These are phyloP conservation scores for Eimeria maxima DNA, from an alignment of 169 alveolate species.

Conservation along the genomic window DNA sequence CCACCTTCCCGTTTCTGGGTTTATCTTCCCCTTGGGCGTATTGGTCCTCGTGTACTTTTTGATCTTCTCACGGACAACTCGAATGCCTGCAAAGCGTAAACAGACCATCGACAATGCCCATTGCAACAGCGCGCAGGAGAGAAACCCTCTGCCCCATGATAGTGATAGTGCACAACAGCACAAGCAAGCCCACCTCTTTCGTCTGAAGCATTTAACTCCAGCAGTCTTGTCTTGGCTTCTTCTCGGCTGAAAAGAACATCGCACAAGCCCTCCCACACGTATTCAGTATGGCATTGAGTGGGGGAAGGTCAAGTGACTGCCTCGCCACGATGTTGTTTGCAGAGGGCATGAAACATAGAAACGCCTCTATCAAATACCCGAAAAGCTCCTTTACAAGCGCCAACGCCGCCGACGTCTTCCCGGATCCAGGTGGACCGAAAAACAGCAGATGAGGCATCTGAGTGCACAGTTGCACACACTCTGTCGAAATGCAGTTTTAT, in stretches of 20 bases:
- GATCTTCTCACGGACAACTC: constrained; percentile 98
- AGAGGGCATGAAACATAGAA: background rate
- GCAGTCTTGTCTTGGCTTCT: constrained; percentile 95
- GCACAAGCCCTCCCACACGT: background rate
- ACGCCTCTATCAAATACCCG: constrained; percentile 86
- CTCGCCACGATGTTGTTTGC: background rate
- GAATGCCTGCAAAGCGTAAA: constrained; percentile 92
- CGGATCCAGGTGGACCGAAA: constrained; percentile 98
- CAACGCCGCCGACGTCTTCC: constrained; percentile 96
- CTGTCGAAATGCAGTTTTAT: background rate
- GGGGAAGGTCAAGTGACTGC: too few relatives aligned
- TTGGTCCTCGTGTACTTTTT: constrained; percentile 98
- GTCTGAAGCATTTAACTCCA: constrained; percentile 99
- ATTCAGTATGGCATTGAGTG: background rate
- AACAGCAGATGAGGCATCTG: constrained; percentile 86
- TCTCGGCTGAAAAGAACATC: constrained; percentile 86
- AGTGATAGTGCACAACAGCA: background rate
- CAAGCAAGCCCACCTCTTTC: constrained; percentile 93
- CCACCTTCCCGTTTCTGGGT: constrained; percentile 91
- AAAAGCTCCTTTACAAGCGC: constrained; percentile 97
- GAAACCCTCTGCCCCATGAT: background rate
- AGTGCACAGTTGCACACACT: background rate
- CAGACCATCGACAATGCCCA: background rate
- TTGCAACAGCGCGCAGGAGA: background rate
- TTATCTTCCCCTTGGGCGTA: constrained; percentile 91